Conservation (phyloP, 768 basidiomycete genomes). For the Filobasidium floriforme region DNA sequence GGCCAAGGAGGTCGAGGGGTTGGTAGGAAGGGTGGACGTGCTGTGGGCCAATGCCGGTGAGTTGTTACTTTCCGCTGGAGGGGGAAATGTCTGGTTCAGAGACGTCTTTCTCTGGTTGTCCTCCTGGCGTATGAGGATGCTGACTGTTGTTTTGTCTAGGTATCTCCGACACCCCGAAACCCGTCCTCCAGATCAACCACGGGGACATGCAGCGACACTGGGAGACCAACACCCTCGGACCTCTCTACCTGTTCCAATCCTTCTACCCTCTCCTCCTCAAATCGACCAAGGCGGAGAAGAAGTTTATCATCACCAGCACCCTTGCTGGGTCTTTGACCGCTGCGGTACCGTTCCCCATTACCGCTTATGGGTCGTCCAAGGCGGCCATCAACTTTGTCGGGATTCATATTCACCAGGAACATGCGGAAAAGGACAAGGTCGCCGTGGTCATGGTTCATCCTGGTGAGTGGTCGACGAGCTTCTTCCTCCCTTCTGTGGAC, state of each 20-base stretch:
- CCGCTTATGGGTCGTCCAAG: constrained; percentile 25
- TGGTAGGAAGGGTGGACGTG: constrained; percentile 32
- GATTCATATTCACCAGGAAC: constrained; percentile 23
- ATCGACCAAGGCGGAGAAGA: not conserved
- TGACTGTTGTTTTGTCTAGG: too few species aligned
- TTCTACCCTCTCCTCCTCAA: constrained; percentile 14
- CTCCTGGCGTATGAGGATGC: too few species aligned
- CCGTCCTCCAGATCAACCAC: not conserved
- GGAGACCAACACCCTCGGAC: constrained; percentile 22
- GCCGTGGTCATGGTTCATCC: constrained; percentile 13
- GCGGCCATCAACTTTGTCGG: constrained; percentile 25
- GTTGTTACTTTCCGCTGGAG: too few species aligned
- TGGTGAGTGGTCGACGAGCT: constrained; percentile 8
- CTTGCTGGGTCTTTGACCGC: constrained; percentile 7
- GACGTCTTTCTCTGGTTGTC: too few species aligned
- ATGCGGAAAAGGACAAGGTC: constrained; percentile 8
- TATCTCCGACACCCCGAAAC: not conserved
- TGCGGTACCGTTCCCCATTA: not conserved
- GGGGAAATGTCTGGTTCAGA: too few species aligned
- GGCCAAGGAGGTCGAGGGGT: constrained; percentile 24
- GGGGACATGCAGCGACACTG: not conserved
- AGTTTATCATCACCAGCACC: constrained; percentile 25
- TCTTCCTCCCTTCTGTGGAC: not conserved
- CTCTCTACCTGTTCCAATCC: constrained; percentile 19
- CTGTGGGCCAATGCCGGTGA: constrained; percentile 33